Base-by-base conservation (phyloP, 1,139 yeast genomes). In the Kodamaea anthophila region DNA sequence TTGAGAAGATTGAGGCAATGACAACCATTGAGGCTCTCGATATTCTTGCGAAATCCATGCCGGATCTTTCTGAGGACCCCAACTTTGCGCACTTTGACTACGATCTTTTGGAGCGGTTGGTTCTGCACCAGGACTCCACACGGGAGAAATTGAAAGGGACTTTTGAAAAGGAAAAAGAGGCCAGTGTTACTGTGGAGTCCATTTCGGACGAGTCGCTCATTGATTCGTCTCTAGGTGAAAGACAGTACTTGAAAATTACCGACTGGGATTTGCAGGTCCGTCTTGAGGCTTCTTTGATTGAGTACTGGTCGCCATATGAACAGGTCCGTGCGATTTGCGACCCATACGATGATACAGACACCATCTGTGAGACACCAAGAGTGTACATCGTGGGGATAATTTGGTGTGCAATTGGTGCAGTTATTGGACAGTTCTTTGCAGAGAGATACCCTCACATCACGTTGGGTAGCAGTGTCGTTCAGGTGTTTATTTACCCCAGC, bases 291-390 rank as follows among this genome's bases (percentile, higher is more conserved):
- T 39, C 41, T 1, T 30, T 76, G 29, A 53, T 70, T 30, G 58
- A 68, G 28, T 75, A 58, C 45, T 70, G 66, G 47, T 75, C 81
- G 1, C 80, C 82, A 1, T 77, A 77, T 46, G 74, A 78, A 4
- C 83, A 77, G 48, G 81, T 77, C 5, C 60, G 85, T 38, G 63
- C 83, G 7, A 70, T 74, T 16, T 59, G 76, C 18, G 69, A 65
- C 30, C 72, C 77, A 11, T 52, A 51, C 26, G 80, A 75, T 44
- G 77, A 74, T 40, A 66, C 68, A 2, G 44, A 42, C 3, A 49
- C 60, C 18, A 68, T 72, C 4, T 60, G 65, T 37, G 84, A 77
- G 48, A 75, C 83, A 2, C 41, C 70, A 24, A 63, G 83, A 46
- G 72, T 74, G 5, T 78, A 77, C 43, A 34, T 69, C 23, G 44